These are phyloP conservation scores for Daldinia sp. DNA, from an alignment of 2,329 filamentous ascomycete genomes.

Conservation along the genomic window DNA sequence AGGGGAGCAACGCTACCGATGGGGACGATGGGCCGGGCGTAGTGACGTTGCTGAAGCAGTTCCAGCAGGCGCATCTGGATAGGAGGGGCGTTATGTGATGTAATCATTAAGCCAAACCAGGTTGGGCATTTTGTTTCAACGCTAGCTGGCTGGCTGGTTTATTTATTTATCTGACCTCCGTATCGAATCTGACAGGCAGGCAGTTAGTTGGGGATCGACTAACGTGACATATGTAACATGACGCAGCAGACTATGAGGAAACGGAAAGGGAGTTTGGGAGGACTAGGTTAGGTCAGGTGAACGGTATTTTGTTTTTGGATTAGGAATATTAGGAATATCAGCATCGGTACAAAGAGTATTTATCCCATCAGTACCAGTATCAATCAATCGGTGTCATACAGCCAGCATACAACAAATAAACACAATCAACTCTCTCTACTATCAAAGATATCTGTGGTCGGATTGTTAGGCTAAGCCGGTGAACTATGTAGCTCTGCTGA, in stretches of 20 bases:
- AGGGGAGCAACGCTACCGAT: conserved; percentile 61
- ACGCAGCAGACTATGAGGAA: neutral
- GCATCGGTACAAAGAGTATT: neutral
- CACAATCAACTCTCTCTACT: neutral
- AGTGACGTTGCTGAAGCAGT: conserved; percentile 68
- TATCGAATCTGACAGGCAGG: neutral
- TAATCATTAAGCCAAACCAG: neutral
- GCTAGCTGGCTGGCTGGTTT: too few relatives aligned
- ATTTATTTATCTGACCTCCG: neutral
- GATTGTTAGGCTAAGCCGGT: neutral
- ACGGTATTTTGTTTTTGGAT: neutral
- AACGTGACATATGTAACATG: neutral
- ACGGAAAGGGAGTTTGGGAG: neutral
- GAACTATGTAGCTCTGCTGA: too few relatives aligned
- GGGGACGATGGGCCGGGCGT: conserved; percentile 66
- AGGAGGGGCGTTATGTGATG: conserved; percentile 57
- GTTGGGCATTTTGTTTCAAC: neutral
- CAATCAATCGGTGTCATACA: neutral
- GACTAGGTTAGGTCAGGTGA: too few relatives aligned
- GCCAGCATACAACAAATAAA: neutral
- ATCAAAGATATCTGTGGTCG: neutral
- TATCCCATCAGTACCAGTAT: neutral
- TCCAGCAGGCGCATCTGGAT: conserved; percentile 68
- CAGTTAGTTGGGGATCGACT: neutral
- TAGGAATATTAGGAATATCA: neutral